Evolutionary conservation across 352 stramenopile genomes (phyloP).

Genomic region (Hyaloperonospora brassicae): DNA sequence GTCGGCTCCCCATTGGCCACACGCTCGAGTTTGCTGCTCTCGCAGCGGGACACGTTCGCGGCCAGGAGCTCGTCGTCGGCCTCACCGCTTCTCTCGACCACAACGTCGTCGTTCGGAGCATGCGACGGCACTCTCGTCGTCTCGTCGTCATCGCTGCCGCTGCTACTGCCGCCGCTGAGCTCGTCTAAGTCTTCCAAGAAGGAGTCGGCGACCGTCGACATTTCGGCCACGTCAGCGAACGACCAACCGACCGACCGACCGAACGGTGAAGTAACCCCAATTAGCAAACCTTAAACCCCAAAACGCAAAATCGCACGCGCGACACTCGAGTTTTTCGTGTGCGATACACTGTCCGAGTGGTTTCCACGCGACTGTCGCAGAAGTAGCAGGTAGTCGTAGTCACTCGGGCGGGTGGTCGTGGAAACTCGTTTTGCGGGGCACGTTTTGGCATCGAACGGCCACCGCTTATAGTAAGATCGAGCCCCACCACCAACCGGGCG

Average conservation of each 20-base stretch:
- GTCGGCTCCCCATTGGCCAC: slow-evolving; percentile 12
- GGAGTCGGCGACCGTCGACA: slow-evolving; percentile 81
- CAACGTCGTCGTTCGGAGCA: slow-evolving; percentile 10
- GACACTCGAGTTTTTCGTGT: background rate
- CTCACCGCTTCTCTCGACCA: slow-evolving; percentile 15
- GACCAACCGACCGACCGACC: too few species aligned
- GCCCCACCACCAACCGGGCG: too few species aligned
- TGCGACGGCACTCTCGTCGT: slow-evolving; percentile 1
- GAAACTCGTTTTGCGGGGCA: too few species aligned
- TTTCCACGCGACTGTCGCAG: background rate
- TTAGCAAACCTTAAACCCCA: too few species aligned
- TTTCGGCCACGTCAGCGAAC: slow-evolving; percentile 8
- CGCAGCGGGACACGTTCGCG: slow-evolving; percentile 3
- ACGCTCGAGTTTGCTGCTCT: slow-evolving; percentile 21
- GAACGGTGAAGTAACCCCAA: too few species aligned
- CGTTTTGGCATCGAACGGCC: too few species aligned
- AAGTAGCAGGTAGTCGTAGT: background rate
- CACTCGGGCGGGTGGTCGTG: too few species aligned
- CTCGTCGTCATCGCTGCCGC: slow-evolving; percentile 52
- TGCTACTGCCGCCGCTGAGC: slow-evolving; percentile 59
- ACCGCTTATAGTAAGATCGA: too few species aligned
- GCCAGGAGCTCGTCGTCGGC: slow-evolving; percentile 14
- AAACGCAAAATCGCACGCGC: too few species aligned
- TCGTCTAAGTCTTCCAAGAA: slow-evolving; percentile 88
- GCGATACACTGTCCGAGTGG: slow-evolving; percentile 19